Base-by-base conservation (phyloP, 1,284 basidiomycete species). In the Microbotryum silenes-acaulis region DNA sequence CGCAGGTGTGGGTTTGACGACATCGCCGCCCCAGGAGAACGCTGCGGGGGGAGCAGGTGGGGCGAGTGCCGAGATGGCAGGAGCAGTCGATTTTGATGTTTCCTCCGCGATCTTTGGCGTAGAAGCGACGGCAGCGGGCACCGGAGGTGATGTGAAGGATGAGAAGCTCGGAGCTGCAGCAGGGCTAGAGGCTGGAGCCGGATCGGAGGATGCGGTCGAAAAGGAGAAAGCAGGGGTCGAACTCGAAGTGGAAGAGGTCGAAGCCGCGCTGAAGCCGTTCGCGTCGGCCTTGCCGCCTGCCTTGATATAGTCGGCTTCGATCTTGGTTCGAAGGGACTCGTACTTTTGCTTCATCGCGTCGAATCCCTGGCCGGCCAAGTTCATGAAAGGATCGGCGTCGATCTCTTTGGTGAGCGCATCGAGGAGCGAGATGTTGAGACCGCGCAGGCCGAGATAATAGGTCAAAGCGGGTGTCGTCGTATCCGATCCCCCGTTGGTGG, bases 371-470 rank as follows among this genome's bases (percentile, higher is more conserved):
- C 75, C 74, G 5, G 80, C 77, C 4, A 91, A 75, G 70, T 93
- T 84, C n/a, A 78, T 73, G 74, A 91, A 91, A 1, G 87, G 85
- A 74, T 93, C 88, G 10, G 80, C 76, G 33, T 87, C 83, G 23
- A 90, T 75, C 5, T 82, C 80, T 56, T 81, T 80, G 16, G 81
- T 79, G 52, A 91, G 75, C 37, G 83, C 81, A 5, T 81, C 77
- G 37, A 88, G 72, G 69, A 91, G 79, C 0, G 88, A 86, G 23
- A 82, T 75, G 72, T 93, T 93, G 51, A 93, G 80, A 14, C 89
- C 89, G 21, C 90, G 85, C 21, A 93, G 79, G 8, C 84, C 82
- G 46, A 79, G 83, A 76, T 84, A 89, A 75, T 89, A 92, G 49
- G 79, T 76, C 6, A 77, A 75, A 33, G 77, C 72, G 25, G 59